Base-by-base conservation (phyloP, 768 basidiomycete species). In the Lenzites betulinus region DNA sequence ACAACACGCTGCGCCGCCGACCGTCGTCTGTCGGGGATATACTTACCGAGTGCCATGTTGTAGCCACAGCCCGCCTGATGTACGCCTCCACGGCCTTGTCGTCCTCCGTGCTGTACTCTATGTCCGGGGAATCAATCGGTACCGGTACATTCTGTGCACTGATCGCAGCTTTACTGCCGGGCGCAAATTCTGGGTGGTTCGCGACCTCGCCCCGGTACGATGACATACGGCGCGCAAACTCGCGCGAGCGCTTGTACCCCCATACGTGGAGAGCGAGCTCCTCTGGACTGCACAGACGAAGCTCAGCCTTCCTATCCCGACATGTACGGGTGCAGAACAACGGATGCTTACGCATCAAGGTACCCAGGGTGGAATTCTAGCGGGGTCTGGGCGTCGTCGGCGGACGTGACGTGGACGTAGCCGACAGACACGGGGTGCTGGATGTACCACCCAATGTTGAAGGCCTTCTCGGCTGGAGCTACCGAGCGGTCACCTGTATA, bases 211-310 rank as follows among this genome's bases (percentile, higher is more conserved):
- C 77, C 11, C 73, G 70, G 51, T 78, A 78, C 30, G 64, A 67
- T 22, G 73, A 66, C 78, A 86, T 83, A 18, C 87, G 81, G 25
- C 87, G 78, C 4, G 76, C 73, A 6, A 83, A 67, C 71, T 89
- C 86, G 5, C 86, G 78, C 2, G 70, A 55, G 49, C 77, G 78
- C 64, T 88, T 89, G 71, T 88, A 88, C 0, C 69, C 75, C 77
- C 82, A 83, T 53, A 74, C 75, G 53, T 86, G 63, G 23, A 78
- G 70, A 0, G 67, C 75, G 7, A 88, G 53, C 39, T 75, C 74
- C 16, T 64, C 71, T 44, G 64, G 60, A n/a, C 73, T 75, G 46
- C 20, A 1, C 5, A 53, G 20, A 8, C 16, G n/a, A 22, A 20
- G 35, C 13, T 43, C 33, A 15, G 42, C 12, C 30, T 7, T 28